A percentile compares a stretch with the other conserved stretches of the same genome.
phyloP scores from a whole-genome alignment of 768 basidiomycete species.

The Pisolithus marmoratus region DNA sequence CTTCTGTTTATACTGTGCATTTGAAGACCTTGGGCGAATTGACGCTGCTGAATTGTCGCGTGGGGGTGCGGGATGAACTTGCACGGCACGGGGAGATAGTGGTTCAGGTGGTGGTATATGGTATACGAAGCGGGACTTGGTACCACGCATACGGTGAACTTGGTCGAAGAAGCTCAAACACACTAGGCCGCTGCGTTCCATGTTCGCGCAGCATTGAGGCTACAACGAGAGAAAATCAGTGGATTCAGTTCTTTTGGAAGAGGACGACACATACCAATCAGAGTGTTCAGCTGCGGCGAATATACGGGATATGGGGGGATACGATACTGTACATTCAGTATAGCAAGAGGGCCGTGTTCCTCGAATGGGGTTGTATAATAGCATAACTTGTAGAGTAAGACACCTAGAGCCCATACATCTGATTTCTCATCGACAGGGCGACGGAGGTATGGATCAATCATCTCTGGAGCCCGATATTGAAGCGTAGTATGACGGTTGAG shows the following conservation, averaged over 20 bases:
- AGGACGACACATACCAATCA: slow-evolving; percentile 61
- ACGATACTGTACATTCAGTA: slow-evolving; percentile 93
- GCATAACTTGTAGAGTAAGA: slow-evolving; percentile 95
- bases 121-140: slow-evolving; percentile 76
- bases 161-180: slow-evolving; percentile 80
- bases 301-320: slow-evolving; percentile 87
- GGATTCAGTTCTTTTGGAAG: slow-evolving; percentile 2
- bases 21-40: slow-evolving; percentile 26
- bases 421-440: slow-evolving; percentile 89
- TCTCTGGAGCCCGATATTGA: slow-evolving; percentile 98
- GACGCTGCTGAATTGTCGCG: slow-evolving; percentile 38
- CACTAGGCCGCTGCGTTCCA: slow-evolving; percentile 76
- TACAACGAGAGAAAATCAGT: slow-evolving; percentile 27
- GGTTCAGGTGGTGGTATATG: slow-evolving; percentile 42
- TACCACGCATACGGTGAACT: slow-evolving; percentile 84
- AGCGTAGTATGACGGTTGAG: slow-evolving; percentile 93
- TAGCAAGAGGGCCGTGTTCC: slow-evolving; percentile 93
- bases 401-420: slow-evolving; percentile 97
- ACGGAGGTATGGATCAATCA: slow-evolving; percentile 87
- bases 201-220: slow-evolving; percentile 92
- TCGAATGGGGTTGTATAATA: slow-evolving; percentile 99
- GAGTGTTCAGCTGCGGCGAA: slow-evolving; percentile 71
- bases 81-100: slow-evolving; percentile 38
- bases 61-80: slow-evolving; percentile 21
- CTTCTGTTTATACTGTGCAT: slow-evolving; percentile 16